phyloP scores from a whole-genome alignment of 2,329 filamentous ascomycete genomes.

The Pseudopyricularia cyperi region DNA sequence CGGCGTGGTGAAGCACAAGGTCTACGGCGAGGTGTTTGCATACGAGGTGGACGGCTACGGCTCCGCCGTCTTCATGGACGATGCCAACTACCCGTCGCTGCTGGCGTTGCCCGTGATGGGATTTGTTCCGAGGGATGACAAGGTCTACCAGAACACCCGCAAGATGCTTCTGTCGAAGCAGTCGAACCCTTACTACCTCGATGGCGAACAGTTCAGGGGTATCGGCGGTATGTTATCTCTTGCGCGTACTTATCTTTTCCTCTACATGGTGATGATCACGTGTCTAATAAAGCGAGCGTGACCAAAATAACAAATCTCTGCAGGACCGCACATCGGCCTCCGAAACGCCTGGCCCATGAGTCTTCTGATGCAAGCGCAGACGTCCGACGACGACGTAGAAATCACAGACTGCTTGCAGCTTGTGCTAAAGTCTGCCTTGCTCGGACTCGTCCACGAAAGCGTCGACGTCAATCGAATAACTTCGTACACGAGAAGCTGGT shows the following conservation, averaged over 20 bases:
- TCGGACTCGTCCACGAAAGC: conserved; percentile 85
- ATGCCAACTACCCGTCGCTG: conserved; percentile 75
- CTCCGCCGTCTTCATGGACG: conserved; percentile 73
- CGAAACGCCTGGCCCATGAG: conserved; percentile 96
- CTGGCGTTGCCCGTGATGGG: conserved; percentile 68
- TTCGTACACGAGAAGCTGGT: conserved; percentile 80
- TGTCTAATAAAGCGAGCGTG: background rate
- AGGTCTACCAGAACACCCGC: conserved; percentile 77
- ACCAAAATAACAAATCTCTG: background rate
- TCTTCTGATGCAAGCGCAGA: conserved; percentile 81
- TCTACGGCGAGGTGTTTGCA: conserved; percentile 68
- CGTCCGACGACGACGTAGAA: conserved; percentile 69
- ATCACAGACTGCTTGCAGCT: conserved; percentile 59
- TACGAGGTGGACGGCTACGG: conserved; percentile 85
- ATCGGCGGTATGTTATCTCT: conserved; percentile 57
- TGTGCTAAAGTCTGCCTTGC: conserved; percentile 61
- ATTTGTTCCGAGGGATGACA: conserved; percentile 51
- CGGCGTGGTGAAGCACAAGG: conserved; percentile 63
- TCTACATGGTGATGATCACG: background rate
- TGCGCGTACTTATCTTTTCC: too few relatives aligned
- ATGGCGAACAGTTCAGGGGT: conserved; percentile 64
- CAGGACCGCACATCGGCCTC: conserved; percentile 62
- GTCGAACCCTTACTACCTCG: conserved; percentile 82
- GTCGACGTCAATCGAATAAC: conserved; percentile 58
- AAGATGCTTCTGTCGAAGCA: conserved; percentile 58